Evolutionary conservation across 1,139 yeast genomes (phyloP), one percentile per base, ranked within the genome.

Genomic region (Diutina siamensis): DNA sequence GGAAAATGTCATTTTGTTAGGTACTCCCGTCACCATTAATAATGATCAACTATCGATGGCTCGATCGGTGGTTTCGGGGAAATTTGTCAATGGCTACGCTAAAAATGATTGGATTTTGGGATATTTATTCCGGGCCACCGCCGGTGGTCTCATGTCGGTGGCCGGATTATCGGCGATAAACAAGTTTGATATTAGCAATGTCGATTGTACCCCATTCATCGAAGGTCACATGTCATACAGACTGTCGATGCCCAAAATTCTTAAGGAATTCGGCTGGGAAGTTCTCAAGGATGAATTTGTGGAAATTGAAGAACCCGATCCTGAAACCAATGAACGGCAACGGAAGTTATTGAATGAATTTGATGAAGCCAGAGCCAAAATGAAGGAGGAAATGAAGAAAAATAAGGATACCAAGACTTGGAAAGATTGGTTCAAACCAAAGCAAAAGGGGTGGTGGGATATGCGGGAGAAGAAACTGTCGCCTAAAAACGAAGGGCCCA

Each of bases 151-250:
- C 45, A 83, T 85, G 56, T 75, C 85, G 15, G 94, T 94, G 45
- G 94, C 94, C 8, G 99, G 99, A 0, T 69, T 94, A 38, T 80
- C 95, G 0, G 82, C 92, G 1, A 74, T 89, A 36, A 80, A 77
- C 42, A 71, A 67, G 44, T 63, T 78, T 17, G 84, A 83, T 0
- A 69, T 89, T 40, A 95, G 88, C 51, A 92, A 89, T 59, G 72
- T 83, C 49, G 95, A 94, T 59, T 84, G 94, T 53, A 86, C 97
- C 0, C 88, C 82, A 17, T 57, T 74, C 45, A 95, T 92, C 2
- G 92, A 84, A 50, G 98, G 98, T 0, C 99, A 94, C 64, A 87
- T 94, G 97, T 85, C 86, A 4, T 94, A 94, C 62, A 83, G 98
- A 67, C 83, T 83, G 51, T 89, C 88, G 12, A 87, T 94, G 72